Evolutionary conservation across 331 rosid species (phyloP).

Genomic region (Quercus phellos): DNA sequence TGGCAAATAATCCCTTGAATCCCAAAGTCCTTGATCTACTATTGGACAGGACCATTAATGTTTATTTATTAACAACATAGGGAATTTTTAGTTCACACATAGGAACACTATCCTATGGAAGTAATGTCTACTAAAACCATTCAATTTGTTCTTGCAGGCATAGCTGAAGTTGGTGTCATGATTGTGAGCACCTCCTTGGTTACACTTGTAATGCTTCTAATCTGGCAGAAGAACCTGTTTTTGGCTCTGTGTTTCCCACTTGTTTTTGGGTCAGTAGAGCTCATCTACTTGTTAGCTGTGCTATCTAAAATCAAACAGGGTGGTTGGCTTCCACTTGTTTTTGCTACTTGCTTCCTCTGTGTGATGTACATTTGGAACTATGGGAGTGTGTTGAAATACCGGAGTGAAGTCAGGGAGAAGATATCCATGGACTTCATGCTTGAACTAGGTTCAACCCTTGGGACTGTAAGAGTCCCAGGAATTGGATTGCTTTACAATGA

Average conservation of each 20-base stretch:
- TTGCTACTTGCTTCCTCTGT: slow-evolving; percentile 71
- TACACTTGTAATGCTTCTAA: slow-evolving; percentile 86
- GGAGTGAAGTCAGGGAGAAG: slow-evolving; percentile 76
- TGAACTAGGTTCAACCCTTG: slow-evolving; percentile 84
- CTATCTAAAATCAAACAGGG: slow-evolving; percentile 69
- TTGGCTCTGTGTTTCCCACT: slow-evolving; percentile 64
- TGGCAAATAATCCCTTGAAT: not conserved
- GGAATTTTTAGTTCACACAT: not conserved
- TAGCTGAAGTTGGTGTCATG: slow-evolving; percentile 99
- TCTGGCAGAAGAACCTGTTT: slow-evolving; percentile 91
- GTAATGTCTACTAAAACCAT: slow-evolving; percentile 23
- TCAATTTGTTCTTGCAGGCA: slow-evolving; percentile 53
- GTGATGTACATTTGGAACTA: slow-evolving; percentile 98
- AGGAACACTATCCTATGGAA: not conserved
- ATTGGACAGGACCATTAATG: not conserved
- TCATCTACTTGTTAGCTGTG: slow-evolving; percentile 74
- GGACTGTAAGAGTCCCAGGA: slow-evolving; percentile 92
- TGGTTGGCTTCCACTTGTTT: slow-evolving; percentile 95
- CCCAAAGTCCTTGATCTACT: not conserved
- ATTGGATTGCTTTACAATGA: slow-evolving; percentile 88
- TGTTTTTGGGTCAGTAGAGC: slow-evolving; percentile 80
- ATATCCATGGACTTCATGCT: slow-evolving; percentile 71
- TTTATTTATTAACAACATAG: not conserved
- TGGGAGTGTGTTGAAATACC: slow-evolving; percentile 92
- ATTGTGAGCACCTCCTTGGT: slow-evolving; percentile 88